Percentiles rank a stretch among this genome's conserved stretches.
phyloP scores from a whole-genome alignment of 2,329 filamentous ascomycete genomes.

The Phyllosticta capitalensis region DNA sequence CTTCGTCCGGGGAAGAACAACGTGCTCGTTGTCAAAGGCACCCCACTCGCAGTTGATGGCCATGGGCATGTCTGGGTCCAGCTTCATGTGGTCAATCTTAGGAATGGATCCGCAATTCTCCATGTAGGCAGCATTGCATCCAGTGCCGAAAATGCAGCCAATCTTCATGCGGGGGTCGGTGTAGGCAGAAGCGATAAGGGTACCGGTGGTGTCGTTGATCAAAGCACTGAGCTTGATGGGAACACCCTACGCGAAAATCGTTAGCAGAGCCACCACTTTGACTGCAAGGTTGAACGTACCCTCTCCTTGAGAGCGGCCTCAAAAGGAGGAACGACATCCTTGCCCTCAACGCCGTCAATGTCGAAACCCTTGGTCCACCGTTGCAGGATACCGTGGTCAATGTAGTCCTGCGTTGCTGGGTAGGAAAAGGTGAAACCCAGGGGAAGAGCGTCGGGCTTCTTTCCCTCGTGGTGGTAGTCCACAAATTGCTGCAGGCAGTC shows the following conservation, averaged over 20 bases:
- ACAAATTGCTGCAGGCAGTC: constrained; percentile 90
- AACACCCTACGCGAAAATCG: constrained; percentile 62
- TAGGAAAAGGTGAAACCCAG: constrained; percentile 97
- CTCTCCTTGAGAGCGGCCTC: constrained; percentile 66
- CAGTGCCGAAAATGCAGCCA: constrained; percentile 96
- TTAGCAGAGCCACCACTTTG: background rate
- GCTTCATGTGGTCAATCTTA: constrained; percentile 85
- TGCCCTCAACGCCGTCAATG: constrained; percentile 80
- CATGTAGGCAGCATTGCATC: constrained; percentile 98
- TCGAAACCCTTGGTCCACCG: constrained; percentile 98
- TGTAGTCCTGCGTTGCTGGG: constrained; percentile 84
- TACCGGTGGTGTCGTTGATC: constrained; percentile 97
- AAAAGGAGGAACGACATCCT: constrained; percentile 85
- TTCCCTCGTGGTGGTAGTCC: constrained; percentile 66
- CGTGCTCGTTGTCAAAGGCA: constrained; percentile 90
- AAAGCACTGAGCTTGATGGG: constrained; percentile 88
- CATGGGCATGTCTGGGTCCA: constrained; percentile 75
- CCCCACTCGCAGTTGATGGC: constrained; percentile 99
- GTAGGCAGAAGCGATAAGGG: constrained; percentile 90
- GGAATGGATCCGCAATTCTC: constrained; percentile 84
- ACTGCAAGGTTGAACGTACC: constrained; percentile 33
- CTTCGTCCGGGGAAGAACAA: constrained; percentile 74
- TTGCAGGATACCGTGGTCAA: constrained; percentile 86
- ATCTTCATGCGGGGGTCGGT: constrained; percentile 91
- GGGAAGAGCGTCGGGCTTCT: constrained; percentile 57